A percentile compares a stretch with the other conserved stretches of the same genome.
Evolutionary conservation across 2,329 filamentous ascomycete genomes (phyloP).

Genomic region (Hymenotorrendiella dingleyae): DNA sequence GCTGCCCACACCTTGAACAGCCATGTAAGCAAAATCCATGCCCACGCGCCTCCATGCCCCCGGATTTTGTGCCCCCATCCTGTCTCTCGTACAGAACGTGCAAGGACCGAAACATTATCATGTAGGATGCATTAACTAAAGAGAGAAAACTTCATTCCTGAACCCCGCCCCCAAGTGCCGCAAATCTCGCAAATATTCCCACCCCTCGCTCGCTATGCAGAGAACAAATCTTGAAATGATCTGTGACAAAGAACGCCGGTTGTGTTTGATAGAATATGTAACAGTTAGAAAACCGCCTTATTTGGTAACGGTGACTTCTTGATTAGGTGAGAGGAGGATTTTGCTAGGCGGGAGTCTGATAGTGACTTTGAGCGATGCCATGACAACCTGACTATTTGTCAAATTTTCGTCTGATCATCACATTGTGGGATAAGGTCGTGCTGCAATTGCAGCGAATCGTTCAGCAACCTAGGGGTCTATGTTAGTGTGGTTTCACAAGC

Average conservation of each 20-base stretch:
- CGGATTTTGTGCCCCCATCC: not conserved
- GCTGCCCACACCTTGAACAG: too few relatives aligned
- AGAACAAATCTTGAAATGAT: conserved; percentile 26
- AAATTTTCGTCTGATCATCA: too few relatives aligned
- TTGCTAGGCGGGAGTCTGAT: not conserved
- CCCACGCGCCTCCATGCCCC: too few relatives aligned
- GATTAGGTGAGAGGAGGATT: conserved; percentile 1
- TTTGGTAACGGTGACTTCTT: conserved; percentile 5
- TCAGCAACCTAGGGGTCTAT: conserved; percentile 23
- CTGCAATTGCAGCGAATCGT: conserved; percentile 27
- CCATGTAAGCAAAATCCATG: too few relatives aligned
- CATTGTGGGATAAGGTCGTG: conserved; percentile 14
- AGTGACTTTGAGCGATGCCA: conserved; percentile 11
- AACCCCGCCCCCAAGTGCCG: conserved; percentile 19
- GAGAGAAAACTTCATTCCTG: conserved; percentile 16
- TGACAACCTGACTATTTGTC: too few relatives aligned
- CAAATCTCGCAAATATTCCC: conserved; percentile 26
- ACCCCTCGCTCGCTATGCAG: conserved; percentile 33
- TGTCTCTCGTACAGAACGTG: not conserved
- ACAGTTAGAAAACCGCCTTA: conserved; percentile 22
- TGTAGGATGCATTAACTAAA: conserved; percentile 29
- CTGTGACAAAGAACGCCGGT: conserved; percentile 29
- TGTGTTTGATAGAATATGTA: conserved; percentile 29
- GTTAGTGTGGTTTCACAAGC: not conserved
- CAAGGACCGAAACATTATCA: conserved; percentile 30